Evolutionary conservation across 176 grass and related monocot species (phyloP), one percentile per base, ranked within the genome.

Genomic region (Paspalum vaginatum): DNA sequence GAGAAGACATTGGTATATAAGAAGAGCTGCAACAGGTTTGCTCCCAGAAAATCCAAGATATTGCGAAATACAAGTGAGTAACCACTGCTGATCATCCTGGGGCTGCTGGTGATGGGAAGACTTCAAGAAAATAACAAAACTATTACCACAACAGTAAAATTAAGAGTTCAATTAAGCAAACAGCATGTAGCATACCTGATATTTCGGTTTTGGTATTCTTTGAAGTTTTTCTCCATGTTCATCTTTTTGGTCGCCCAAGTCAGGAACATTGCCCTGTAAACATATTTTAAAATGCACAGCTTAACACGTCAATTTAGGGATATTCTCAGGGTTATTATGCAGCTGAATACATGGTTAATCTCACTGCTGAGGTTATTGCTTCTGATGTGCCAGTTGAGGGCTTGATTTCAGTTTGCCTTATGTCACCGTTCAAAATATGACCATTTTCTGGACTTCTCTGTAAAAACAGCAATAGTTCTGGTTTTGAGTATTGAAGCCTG

Each of bases 381-480:
- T 85, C 82, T 86, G 68, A 81, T 70, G 59, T 84, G 63, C 78
- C 52, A 79, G 68, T 60, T 38, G 81, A 72, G 43, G 82, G 48
- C 25, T 76, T 89, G 77, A 90, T 79, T 82, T 83, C 84, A 83
- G 79, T 77, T 80, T 87, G 83, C 70, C 72, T 86, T 69, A 74
- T 91, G 48, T 91, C 86, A 86, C 84, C 89, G 25, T 84, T 94
- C 56, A 84, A 85, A 82, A 61, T 88, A 83, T 89, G 84, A 11
- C 89, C 92, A 87, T 91, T 94, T 67, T 94, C 89, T 79, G 80
- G 83, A 78, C 55, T 87, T 91, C 86, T 94, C 86, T 91, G 89
- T 44, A 86, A 62, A 83, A 91, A 47, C 12, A 61, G 22, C 9
- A 89, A 70, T 16, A 86, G 24, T 12, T 47, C 69, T 49, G 82